phyloP scores from a whole-genome alignment of 345 rosid species.

The Eucalyptus albens region DNA sequence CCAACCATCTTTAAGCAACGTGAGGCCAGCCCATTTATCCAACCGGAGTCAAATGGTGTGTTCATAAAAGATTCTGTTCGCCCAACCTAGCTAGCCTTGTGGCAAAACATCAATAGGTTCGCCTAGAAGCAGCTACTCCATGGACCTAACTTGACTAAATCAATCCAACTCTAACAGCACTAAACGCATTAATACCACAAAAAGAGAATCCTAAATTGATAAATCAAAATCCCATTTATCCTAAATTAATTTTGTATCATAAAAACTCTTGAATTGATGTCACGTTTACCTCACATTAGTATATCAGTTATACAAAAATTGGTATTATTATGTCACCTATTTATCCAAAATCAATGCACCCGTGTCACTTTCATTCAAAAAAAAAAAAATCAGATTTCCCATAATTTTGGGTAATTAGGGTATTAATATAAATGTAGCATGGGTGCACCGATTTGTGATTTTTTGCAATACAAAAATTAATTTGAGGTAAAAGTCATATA shows the following conservation, averaged over 20 bases:
- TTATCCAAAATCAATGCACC: rapidly evolving
- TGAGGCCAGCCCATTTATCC: background rate
- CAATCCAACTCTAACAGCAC: background rate
- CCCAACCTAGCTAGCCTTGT: background rate
- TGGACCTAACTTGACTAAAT: background rate
- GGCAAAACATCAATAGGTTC: background rate
- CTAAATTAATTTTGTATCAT: background rate
- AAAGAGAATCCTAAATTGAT: background rate
- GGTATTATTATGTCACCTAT: too few relatives aligned
- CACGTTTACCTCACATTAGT: rapidly evolving
- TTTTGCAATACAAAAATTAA: too few relatives aligned
- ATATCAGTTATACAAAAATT: too few relatives aligned
- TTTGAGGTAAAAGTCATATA: background rate
- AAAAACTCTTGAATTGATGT: background rate
- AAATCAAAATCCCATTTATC: rapidly evolving
- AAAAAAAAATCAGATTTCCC: rapidly evolving
- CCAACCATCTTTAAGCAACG: background rate
- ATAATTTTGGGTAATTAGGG: background rate
- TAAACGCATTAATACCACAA: background rate
- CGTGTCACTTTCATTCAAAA: rapidly evolving
- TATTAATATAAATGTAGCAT: background rate
- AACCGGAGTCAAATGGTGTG: background rate
- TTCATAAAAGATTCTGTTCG: background rate
- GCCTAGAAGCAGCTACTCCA: background rate
- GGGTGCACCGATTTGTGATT: rapidly evolving